Conservation (phyloP, 495 filamentous ascomycete genomes). For the Hamigera avellanea region DNA sequence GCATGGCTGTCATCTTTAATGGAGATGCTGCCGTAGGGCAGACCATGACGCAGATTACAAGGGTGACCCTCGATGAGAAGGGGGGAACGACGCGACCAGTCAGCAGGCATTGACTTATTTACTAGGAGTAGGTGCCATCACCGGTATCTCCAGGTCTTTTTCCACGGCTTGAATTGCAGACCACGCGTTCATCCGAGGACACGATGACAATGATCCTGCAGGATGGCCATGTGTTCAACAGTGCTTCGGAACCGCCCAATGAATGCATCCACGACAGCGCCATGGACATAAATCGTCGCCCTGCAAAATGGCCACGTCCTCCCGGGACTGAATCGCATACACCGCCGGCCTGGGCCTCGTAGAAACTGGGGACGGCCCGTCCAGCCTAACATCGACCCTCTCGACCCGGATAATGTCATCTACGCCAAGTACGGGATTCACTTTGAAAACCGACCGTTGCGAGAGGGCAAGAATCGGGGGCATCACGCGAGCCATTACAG, state of each 20-base stretch:
- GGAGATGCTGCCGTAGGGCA: not conserved
- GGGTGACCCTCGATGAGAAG: not conserved
- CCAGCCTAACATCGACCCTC: conserved; percentile 3
- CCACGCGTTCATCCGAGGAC: too few relatives aligned
- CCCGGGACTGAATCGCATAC: conserved; percentile 41
- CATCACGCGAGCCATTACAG: conserved; percentile 34
- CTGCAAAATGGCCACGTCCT: conserved; percentile 46
- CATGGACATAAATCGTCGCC: conserved; percentile 14
- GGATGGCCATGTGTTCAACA: too few relatives aligned
- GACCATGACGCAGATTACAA: not conserved
- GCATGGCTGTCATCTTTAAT: conserved; percentile 36
- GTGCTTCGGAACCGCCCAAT: too few relatives aligned
- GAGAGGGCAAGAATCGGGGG: conserved; percentile 33
- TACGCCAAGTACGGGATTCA: conserved; percentile 38
- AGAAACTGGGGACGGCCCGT: conserved; percentile 31
- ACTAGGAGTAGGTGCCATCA: too few relatives aligned
- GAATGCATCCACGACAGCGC: conserved; percentile 7
- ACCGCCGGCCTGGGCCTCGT: conserved; percentile 40
- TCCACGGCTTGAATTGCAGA: too few relatives aligned
- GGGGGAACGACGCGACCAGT: too few relatives aligned
- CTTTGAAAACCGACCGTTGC: conserved; percentile 33
- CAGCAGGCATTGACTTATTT: too few relatives aligned
- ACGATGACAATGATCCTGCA: too few relatives aligned
- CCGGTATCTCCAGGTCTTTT: too few relatives aligned
- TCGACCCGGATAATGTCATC: conserved; percentile 19